Base-by-base conservation (phyloP, 371 early-diverging fungal genomes). In the Globomyces sp. region DNA sequence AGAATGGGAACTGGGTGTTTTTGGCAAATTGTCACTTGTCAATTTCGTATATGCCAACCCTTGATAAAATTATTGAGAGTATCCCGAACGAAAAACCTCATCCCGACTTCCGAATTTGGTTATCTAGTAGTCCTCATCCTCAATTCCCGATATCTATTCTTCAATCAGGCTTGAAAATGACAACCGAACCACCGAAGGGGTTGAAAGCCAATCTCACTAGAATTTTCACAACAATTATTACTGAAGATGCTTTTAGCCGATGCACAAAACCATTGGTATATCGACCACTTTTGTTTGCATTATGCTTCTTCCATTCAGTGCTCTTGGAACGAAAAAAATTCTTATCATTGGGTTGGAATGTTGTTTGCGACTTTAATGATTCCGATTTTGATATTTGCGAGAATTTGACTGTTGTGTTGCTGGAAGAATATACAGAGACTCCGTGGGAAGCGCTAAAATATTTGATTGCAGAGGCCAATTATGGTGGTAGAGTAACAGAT, bases 141-240 rank as follows among this genome's bases (percentile, higher is more conserved):
- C 63, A 78, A 39, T 84, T 85, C 65, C 85, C 85, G 1, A 78
- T 80, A 3, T 78, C 82, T 0, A 79, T 85, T 44, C 68, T 84
- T 44, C 82, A 85, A 59, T 61, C 68, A 40, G 76, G 82, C 9
- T 72, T 84, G 55, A 84, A 84, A 65, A 83, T 85, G 84, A 80
- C 80, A n/a, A 82, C 79, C 1, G 85, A 85, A 68, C 82, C 82
- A 43, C 85, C 85, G 2, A 82, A 82, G 44, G 84, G 84, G 0
- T 45, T 85, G 57, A 80, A 77, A 63, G 77, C 83, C 0, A 83
- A 85, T 60, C 58, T 85, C 70, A 67, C 40, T 47, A 66, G 80
- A 36, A 64, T 77, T 9, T 83, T 76, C 46, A 67, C 70, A 46
- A 69, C 74, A 1, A 57, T 73, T 11, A 64, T 79, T 48, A 80